Base-by-base conservation (phyloP, 2,329 filamentous ascomycete genomes). In the Trichoderma sp. region DNA sequence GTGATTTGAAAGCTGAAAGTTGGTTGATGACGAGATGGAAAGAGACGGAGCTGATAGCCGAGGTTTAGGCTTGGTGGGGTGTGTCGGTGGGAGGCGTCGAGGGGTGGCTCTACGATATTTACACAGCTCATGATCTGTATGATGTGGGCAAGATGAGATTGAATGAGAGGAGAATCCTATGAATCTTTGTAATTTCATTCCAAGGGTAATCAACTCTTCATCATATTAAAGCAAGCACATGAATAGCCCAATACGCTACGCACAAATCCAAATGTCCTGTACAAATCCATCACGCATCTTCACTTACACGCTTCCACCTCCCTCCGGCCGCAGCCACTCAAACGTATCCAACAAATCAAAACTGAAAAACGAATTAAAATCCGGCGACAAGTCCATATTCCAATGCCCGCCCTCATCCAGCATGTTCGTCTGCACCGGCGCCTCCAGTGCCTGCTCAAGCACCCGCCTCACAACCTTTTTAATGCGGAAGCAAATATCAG, bases 271-370 rank as follows among this genome's bases (percentile, higher is more conserved):
- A 1, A 29, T 18, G 16, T 18, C 7, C 16, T 29, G 4, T 8
- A 27, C 35, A 16, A 16, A 9, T 18, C 29, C 18, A 35, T n/a
- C 18, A 56, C n/a, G 0, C 50, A 4, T 56, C 50, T 53, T 56
- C 50, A 56, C 50, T 56, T 56, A 56, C 50, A 56, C 50, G 50
- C n/a, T 21, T 7, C 29, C 18, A 2, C 5, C 18, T 21, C 45
- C 63, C 31, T 74, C 71, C 21, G 74, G 74, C 3, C 84, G 78
- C 67, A 87, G 78, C 86, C 86, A 88, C 74, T 87, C 85, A 79
- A 87, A 88, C 0, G 87, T 88, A 76, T 88, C 86, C 1, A 88
- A 77, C 41, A 88, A 80, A 73, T 88, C 86, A 74, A 88, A 87
- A 74, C 86, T 86, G 72, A 88, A 88, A 79, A 74, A 41, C 79